These are phyloP conservation scores for Trebouxia sp. DNA, from an alignment of 139 green algal genomes.

Conservation along the genomic window DNA sequence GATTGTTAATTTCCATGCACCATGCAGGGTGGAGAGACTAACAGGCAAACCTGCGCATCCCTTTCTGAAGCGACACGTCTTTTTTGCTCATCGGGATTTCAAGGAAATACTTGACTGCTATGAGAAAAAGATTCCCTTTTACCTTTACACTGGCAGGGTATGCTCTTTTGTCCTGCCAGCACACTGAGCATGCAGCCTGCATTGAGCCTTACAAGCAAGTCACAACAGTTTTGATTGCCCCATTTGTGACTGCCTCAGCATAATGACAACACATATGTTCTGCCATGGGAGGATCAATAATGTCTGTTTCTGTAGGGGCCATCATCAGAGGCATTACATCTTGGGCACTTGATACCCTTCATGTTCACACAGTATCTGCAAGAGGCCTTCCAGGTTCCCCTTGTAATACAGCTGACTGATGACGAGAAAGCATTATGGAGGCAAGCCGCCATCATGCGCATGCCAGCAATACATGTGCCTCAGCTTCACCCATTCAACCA, in stretches of 20 bases:
- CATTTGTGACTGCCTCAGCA: neutral
- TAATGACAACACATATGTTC: neutral
- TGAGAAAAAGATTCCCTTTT: conserved; percentile 93
- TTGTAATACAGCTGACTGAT: conserved; percentile 99
- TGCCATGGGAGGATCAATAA: no score
- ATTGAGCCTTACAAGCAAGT: neutral
- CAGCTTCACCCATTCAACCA: neutral
- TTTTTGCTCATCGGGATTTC: conserved; percentile 96
- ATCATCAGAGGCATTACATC: conserved; percentile 94
- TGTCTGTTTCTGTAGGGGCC: conserved; percentile 65
- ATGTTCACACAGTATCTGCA: conserved; percentile 95
- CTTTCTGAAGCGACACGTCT: conserved; percentile 91
- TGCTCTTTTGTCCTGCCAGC: no score
- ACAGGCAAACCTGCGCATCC: conserved; percentile 84
- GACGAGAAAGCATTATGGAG: conserved; percentile 96
- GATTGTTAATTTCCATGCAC: no score
- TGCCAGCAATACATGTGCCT: neutral
- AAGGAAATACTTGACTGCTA: conserved; percentile 88
- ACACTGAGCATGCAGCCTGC: no score
- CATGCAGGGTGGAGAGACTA: conserved; percentile 71
- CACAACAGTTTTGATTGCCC: no score
- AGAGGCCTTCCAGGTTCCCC: conserved; percentile 93
- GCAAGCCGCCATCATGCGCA: conserved; percentile 12
- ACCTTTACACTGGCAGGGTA: conserved; percentile 95
- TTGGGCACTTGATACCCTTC: conserved; percentile 98